Evolutionary conservation across 768 basidiomycete genomes (phyloP).

Genomic region (Leccinellum luteum): DNA sequence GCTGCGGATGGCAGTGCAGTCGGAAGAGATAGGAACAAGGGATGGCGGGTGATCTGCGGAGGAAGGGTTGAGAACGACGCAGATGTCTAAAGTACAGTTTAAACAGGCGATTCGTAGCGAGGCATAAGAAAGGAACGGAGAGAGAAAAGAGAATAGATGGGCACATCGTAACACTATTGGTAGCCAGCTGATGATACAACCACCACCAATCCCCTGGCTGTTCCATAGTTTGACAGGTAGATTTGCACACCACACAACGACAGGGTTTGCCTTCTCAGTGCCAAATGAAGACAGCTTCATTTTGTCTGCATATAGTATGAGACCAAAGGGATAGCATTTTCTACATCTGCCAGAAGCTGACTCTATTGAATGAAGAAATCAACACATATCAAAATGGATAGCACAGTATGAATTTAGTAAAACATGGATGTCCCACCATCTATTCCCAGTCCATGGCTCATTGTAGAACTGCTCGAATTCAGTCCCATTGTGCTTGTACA

Average conservation of each 20-base stretch:
- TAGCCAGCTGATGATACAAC: neutral
- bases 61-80: too few species aligned
- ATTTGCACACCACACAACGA: conserved; percentile 34
- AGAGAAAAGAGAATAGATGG: too few species aligned
- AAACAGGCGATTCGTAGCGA: too few species aligned
- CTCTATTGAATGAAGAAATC: neutral
- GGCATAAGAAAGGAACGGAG: too few species aligned
- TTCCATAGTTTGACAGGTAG: conserved; percentile 34
- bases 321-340: conserved; percentile 27
- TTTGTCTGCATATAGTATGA: conserved; percentile 42
- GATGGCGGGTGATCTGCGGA: too few species aligned
- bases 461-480: conserved; percentile 1
- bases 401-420: too few species aligned
- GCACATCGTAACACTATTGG: too few species aligned
- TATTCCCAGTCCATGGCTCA: conserved; percentile 12
- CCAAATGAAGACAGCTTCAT: conserved; percentile 38
- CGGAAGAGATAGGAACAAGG: too few species aligned
- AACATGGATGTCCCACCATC: conserved; percentile 6
- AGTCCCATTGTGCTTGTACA: neutral
- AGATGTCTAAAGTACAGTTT: too few species aligned
- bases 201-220: conserved; percentile 27
- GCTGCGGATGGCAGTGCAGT: too few species aligned
- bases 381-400: too few species aligned
- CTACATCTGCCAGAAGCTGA: conserved; percentile 10
- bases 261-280: conserved; percentile 37